Evolutionary conservation across 2,329 filamentous ascomycete genomes (phyloP), one percentile per base, ranked within the genome.

Genomic region (Aspergillus udagawae): DNA sequence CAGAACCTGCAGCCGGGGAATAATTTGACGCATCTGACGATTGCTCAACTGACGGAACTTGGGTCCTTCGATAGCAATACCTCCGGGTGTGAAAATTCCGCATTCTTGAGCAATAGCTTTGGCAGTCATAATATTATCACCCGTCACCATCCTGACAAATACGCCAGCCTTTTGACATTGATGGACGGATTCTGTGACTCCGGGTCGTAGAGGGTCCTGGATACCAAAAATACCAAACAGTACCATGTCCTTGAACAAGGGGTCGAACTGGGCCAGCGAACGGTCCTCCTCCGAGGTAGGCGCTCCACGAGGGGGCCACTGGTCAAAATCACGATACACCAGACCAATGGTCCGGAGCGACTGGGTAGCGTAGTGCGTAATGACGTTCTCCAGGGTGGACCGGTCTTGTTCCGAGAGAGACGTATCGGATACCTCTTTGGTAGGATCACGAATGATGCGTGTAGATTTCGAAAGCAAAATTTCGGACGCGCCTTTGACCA

Each of bases 331-430:
- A 55, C 86, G 88, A 75, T 91, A 95, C 53, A 91, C 81, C 61
- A 96, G 83, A 47, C 87, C 90, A 64, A 96, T 95, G 1, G 92
- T 95, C 61, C 92, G 85, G 32, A 96, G 81, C 7, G 91, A 95
- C 20, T 88, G 83, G 27, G 83, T 85, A 9, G 92, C 92, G 70
- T 96, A 96, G 49, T 81, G 83, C 60, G 87, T 85, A 64, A 96
- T 95, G 50, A 91, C 79, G 23, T 80, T 77, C 62, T 84, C 83
- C 61, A 96, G 71, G 2, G 77, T 80, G 41, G 83, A 77, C 29
- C 81, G 79, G 62, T 87, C 84, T 14, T 84, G 79, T 1, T 77
- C 73, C 1, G 82, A 83, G 60, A 92, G 77, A 1, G 78, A 70
- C 14, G 72, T 76, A 25, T 80, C 77, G 2, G 77, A 72, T 0